Percentiles rank a stretch among this genome's conserved stretches.
phyloP scores from a whole-genome alignment of 2,329 filamentous ascomycete species.

The Dryadomyces quercus-mongolicae region DNA sequence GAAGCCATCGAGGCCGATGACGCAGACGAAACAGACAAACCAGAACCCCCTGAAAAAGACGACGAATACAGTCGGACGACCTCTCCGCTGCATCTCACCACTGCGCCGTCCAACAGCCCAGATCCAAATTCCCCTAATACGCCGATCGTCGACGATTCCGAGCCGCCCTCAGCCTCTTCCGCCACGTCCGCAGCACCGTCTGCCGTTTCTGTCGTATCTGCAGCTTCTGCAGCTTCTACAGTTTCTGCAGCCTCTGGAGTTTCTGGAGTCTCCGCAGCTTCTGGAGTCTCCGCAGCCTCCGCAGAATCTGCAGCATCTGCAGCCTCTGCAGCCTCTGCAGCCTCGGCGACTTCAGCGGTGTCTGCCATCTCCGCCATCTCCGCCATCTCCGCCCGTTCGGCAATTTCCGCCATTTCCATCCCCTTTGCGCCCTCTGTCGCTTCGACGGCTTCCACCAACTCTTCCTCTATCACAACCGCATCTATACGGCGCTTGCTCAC shows the following conservation, averaged over 20 bases:
- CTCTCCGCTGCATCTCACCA: neutral
- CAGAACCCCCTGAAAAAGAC: neutral
- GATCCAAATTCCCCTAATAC: neutral
- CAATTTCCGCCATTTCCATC: neutral
- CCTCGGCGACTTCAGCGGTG: neutral
- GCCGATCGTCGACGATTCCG: neutral
- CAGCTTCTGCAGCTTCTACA: neutral
- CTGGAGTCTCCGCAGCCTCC: neutral
- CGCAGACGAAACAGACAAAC: neutral
- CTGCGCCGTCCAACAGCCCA: neutral
- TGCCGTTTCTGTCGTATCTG: neutral
- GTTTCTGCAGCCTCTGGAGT: neutral
- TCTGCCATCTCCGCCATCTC: neutral
- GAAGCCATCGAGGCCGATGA: neutral
- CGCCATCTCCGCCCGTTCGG: neutral
- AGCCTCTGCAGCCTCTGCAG: neutral
- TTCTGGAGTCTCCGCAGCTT: neutral
- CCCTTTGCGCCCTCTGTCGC: neutral
- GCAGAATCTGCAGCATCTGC: neutral
- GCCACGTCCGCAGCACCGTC: neutral
- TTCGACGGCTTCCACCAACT: neutral
- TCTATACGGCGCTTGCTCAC: constrained; percentile 8
- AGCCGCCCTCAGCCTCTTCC: neutral
- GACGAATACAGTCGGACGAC: neutral
- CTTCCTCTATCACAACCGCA: too few species aligned